Base-by-base conservation (phyloP, 1,139 yeast species). In the Trichomonascaceae sp. region DNA sequence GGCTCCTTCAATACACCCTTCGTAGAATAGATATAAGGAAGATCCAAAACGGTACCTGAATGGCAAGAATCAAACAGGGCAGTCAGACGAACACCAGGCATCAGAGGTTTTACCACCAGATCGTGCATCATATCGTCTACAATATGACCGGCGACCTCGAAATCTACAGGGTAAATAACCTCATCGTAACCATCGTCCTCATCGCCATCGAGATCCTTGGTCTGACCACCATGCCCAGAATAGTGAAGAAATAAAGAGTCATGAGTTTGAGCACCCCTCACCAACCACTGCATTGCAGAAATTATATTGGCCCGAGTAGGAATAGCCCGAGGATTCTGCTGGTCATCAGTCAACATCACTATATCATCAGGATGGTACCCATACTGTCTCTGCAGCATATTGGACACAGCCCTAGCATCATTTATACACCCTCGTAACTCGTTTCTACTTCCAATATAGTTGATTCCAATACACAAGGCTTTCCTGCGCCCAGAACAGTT, bases 181-280 rank as follows among this genome's bases (percentile, higher is more conserved):
- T 90, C 96, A 69, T 91, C 98, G 63, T 71, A 80, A 0, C 97
- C 97, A 66, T 85, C 90, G 24, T 84, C 95, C 69, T 91, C 98
- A 67, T 91, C 98, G 20, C 96, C 96, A 65, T 87, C 87, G 52
- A 74, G 67, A 69, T 91, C 97, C 56, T 77, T 74, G 9, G 87
- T 83, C 63, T 84, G 85, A 8, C 97, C 96, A 38, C 98, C 98
- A 68, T 91, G 98, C 8, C 98, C 96, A 0, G 96, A 87, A 69
- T 86, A 90, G 69, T 90, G 96, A 77, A 90, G 84, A 61, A 90
- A 68, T 47, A 71, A 60, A 17, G 74, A 67, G 56, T 74, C 93
- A 64, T 90, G 88, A n/a, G 96, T 89, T 58, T 76, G 75, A 0
- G 96, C 97, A 60, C 79, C 91, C 47, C 75, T 75, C 22, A 87